A percentile compares a stretch with the other conserved stretches of the same genome.
Evolutionary conservation across 1,284 basidiomycete species (phyloP).

Genomic region (Fistulina hepatica): DNA sequence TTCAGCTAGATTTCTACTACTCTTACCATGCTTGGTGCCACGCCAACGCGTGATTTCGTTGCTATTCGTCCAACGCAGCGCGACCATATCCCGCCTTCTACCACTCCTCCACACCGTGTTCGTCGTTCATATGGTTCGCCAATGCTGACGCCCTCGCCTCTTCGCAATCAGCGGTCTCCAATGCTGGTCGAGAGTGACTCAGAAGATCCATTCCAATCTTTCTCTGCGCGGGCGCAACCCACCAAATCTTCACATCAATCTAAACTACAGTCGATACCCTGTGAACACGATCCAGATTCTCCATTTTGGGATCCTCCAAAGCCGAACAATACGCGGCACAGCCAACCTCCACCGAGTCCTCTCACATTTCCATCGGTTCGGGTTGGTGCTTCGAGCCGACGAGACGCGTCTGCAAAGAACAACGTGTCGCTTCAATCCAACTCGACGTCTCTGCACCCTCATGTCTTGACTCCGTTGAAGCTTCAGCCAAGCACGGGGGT

Average conservation of each 20-base stretch:
- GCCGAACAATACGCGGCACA: slow-evolving; percentile 42
- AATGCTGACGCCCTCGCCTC: slow-evolving; percentile 53
- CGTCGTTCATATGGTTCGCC: slow-evolving; percentile 33
- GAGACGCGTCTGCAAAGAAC: background rate
- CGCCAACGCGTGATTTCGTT: background rate
- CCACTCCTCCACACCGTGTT: background rate
- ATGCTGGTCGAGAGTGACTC: slow-evolving; percentile 22
- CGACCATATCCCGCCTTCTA: background rate
- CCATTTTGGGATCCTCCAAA: slow-evolving; percentile 41
- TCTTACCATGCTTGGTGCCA: background rate
- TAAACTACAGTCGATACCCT: slow-evolving; percentile 34
- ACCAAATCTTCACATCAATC: slow-evolving; percentile 24
- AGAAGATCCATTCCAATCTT: slow-evolving; percentile 47
- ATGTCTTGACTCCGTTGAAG: too few species aligned
- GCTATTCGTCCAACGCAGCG: background rate
- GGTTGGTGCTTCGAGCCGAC: slow-evolving; percentile 18
- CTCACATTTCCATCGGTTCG: slow-evolving; percentile 15
- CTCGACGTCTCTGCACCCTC: too few species aligned
- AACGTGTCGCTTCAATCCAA: too few species aligned
- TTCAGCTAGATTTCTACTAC: background rate
- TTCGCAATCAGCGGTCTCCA: slow-evolving; percentile 31
- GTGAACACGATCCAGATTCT: slow-evolving; percentile 43
- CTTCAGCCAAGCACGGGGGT: too few species aligned
- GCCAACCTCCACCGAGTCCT: slow-evolving; percentile 32
- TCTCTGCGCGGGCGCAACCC: slow-evolving; percentile 34